These are phyloP conservation scores for Beauveria asiatica DNA, from an alignment of 2,329 filamentous ascomycete species.

Conservation along the genomic window DNA sequence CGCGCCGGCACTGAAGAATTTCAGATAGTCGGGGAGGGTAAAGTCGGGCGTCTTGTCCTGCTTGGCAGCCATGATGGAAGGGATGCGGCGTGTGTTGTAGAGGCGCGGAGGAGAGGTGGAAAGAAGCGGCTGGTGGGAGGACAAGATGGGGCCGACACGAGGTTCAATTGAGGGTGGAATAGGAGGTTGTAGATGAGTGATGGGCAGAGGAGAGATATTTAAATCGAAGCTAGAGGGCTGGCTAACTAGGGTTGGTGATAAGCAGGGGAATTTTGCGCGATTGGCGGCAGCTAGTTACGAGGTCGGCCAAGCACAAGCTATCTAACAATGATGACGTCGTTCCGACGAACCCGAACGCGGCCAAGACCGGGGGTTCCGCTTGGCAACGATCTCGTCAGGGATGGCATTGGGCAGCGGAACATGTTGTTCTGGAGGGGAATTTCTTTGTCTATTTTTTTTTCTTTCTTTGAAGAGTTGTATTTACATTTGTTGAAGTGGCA, in stretches of 20 bases:
- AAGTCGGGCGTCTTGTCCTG: constrained; percentile 31
- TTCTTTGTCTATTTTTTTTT: neutral
- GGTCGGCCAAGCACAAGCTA: neutral
- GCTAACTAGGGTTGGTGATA: constrained; percentile 2
- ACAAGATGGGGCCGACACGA: neutral
- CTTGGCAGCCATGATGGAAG: constrained; percentile 18
- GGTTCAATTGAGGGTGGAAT: neutral
- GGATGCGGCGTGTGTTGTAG: neutral
- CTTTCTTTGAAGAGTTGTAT: neutral
- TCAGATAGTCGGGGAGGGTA: constrained; percentile 35
- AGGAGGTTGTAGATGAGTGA: neutral
- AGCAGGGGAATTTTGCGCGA: neutral
- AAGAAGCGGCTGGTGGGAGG: neutral
- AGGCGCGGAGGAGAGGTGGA: neutral
- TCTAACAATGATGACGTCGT: constrained; percentile 8
- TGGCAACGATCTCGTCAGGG: neutral
- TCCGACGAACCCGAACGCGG: constrained; percentile 5
- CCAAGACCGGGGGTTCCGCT: neutral
- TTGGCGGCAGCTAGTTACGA: neutral
- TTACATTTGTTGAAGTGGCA: neutral
- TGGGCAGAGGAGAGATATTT: neutral
- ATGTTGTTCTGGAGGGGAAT: neutral
- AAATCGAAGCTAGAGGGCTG: neutral
- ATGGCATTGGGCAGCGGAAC: neutral
- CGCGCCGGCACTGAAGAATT: constrained; percentile 45